A percentile compares a stretch with the other conserved stretches of the same genome.
Conservation (phyloP, 2,329 filamentous ascomycete genomes). For the Triangularia verruculosa region DNA sequence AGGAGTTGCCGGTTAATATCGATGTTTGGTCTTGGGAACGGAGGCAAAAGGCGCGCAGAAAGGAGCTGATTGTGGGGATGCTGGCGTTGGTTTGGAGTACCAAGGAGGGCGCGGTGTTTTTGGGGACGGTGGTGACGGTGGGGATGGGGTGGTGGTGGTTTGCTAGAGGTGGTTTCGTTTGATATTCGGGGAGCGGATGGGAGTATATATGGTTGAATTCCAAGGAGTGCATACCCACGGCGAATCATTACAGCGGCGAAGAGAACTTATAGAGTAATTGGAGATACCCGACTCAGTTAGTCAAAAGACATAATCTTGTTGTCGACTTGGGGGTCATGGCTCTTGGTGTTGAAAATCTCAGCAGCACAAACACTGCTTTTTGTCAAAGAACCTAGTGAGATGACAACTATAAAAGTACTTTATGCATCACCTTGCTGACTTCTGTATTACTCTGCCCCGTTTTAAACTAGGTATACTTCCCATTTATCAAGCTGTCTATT, state of each 20-base stretch:
- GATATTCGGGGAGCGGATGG: not conserved
- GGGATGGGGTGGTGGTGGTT: slow-evolving; percentile 47
- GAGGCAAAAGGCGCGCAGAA: slow-evolving; percentile 44
- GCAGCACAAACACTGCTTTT: too few relatives aligned
- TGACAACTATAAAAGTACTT: too few relatives aligned
- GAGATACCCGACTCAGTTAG: not conserved
- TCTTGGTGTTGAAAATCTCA: too few relatives aligned
- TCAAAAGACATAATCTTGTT: too few relatives aligned
- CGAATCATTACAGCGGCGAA: not conserved
- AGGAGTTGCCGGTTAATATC: slow-evolving; percentile 48
- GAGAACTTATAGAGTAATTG: not conserved
- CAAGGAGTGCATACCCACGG: not conserved
- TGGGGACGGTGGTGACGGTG: slow-evolving; percentile 43
- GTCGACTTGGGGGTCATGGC: too few relatives aligned
- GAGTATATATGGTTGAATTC: not conserved
- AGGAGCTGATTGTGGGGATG: slow-evolving; percentile 51
- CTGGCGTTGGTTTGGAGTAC: slow-evolving; percentile 55
- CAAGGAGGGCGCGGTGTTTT: slow-evolving; percentile 45
- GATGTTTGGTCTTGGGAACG: slow-evolving; percentile 55
- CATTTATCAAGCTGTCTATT: too few relatives aligned
- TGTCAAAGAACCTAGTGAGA: too few relatives aligned
- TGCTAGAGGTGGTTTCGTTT: slow-evolving; percentile 24
- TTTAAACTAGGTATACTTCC: too few relatives aligned
- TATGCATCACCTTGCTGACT: too few relatives aligned
- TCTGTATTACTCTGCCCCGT: too few relatives aligned